Evolutionary conservation across 768 basidiomycete genomes (phyloP), one percentile per base, ranked within the genome.

Genomic region (Chalciporus chontae): DNA sequence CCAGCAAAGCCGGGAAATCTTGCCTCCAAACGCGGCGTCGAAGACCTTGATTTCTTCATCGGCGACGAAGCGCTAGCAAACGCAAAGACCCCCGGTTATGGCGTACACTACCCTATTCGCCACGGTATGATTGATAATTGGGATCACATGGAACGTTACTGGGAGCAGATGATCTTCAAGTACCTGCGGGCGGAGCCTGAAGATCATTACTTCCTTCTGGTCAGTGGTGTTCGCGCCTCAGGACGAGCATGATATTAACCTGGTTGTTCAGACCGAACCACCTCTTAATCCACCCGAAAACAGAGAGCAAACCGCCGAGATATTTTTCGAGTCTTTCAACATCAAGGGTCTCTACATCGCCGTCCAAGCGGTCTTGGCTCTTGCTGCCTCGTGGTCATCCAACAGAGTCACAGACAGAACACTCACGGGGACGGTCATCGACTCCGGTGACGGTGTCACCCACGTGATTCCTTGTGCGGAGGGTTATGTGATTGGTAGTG

Each of bases 161-260:
- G 96, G 96, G 94, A 96, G 69, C 95, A 99, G 76, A 91, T 88
- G 57, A 98, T 98, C 79, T 99, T 98, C 84, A 98, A 99, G 72
- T 98, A 98, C 74, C 78, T 99, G 53, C 80, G 95, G 49, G 94
- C 94, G 8, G 96, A 99, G 71, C 96, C 96, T 13, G 96, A 98
- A 72, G 95, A 98, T 72, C 96, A 98, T 69, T 90, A 97, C 70
- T 98, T 99, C 72, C 81, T 98, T 43, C 74, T 99, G 65, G 95
- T 97, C 60, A 69, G 94, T 74, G 23, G 11, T 43, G 19, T 34
- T 1, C 15, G 7, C 34, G 31, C 52, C 15, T 11, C 13, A 36
- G 15, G 8, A 6, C 4, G 26, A 11, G 43, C 10, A 5, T 40
- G 1, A 0, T 11, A 26, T 34, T 57, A 26, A 57, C 47, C 5